Conservation (phyloP, 163 green algal species). For the Scenedesmus sp. region DNA sequence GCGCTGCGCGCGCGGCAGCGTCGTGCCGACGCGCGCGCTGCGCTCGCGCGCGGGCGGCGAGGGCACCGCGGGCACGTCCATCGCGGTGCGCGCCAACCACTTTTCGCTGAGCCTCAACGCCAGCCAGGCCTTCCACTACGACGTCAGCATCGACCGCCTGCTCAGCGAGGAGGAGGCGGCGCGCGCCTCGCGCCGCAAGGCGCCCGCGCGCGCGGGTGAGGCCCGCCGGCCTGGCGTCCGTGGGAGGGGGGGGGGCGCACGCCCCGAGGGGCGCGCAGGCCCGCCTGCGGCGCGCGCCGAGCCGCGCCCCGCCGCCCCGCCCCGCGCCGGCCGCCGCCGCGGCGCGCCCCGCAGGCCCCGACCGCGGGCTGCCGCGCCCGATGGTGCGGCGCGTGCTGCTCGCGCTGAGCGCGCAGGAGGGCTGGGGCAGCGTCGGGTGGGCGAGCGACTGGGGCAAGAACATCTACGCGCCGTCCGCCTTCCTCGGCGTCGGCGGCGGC, state of each 20-base stretch:
- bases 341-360: not conserved
- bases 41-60: not conserved
- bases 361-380: slow-evolving; percentile 34
- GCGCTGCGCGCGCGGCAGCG: not conserved
- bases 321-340: no score
- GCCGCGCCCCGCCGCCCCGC: no score
- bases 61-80: slow-evolving; percentile 5
- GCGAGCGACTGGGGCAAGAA: slow-evolving; percentile 45
- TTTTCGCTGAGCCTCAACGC: slow-evolving; percentile 22
- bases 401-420: slow-evolving; percentile 20
- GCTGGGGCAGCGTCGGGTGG: slow-evolving; percentile 24
- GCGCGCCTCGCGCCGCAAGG: not conserved
- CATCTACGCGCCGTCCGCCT: slow-evolving; percentile 37
- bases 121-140: slow-evolving; percentile 47
- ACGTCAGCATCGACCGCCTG: slow-evolving; percentile 31
- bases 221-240: no score
- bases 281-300: no score
- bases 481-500: slow-evolving; percentile 18
- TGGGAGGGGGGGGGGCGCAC: not conserved
- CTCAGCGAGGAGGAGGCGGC: slow-evolving; percentile 14
- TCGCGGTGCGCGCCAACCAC: slow-evolving; percentile 20
- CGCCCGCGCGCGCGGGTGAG: no score
- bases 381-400: slow-evolving; percentile 43
- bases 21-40: slow-evolving; percentile 1
- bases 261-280: no score